Evolutionary conservation across 2,329 filamentous ascomycete genomes (phyloP).

Genomic region (Colletotrichum theobromicola): DNA sequence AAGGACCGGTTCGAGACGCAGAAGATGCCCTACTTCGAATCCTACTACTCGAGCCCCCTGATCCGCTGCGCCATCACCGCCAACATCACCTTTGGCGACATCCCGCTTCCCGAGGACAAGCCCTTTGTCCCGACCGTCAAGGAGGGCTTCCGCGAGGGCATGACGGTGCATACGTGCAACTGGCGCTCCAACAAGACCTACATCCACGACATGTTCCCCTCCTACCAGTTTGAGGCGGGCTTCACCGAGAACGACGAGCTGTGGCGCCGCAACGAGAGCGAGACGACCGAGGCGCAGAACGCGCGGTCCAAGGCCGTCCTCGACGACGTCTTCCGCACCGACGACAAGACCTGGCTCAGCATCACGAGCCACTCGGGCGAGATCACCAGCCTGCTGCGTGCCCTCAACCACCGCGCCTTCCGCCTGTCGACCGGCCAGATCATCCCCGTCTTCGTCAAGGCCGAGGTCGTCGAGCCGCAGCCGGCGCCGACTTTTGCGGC

Average conservation of each 20-base stretch:
- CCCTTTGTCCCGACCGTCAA: constrained; percentile 67
- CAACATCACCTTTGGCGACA: constrained; percentile 61
- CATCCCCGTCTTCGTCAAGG: constrained; percentile 71
- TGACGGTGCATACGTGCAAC: constrained; percentile 74
- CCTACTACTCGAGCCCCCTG: constrained; percentile 70
- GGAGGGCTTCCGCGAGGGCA: constrained; percentile 69
- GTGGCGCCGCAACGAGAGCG: constrained; percentile 46
- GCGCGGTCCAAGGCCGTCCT: constrained; percentile 53
- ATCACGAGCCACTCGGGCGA: constrained; percentile 66
- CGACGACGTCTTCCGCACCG: constrained; percentile 60
- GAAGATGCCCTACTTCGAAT: constrained; percentile 64
- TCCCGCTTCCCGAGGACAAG: constrained; percentile 53
- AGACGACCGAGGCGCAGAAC: constrained; percentile 53
- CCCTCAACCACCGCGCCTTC: constrained; percentile 67
- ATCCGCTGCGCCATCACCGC: constrained; percentile 68
- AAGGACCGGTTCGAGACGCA: constrained; percentile 53
- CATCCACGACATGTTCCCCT: constrained; percentile 57
- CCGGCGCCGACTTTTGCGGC: constrained; percentile 36
- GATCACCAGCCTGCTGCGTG: constrained; percentile 55
- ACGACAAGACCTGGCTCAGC: constrained; percentile 61
- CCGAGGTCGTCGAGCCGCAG: constrained; percentile 44
- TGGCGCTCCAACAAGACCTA: constrained; percentile 59
- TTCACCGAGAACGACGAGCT: constrained; percentile 62
- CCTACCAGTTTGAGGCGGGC: constrained; percentile 61
- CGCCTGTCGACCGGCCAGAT: constrained; percentile 69